Percentiles rank a stretch among this genome's conserved stretches.
phyloP scores from a whole-genome alignment of 208 protist species.

The Crithidia bombi region DNA sequence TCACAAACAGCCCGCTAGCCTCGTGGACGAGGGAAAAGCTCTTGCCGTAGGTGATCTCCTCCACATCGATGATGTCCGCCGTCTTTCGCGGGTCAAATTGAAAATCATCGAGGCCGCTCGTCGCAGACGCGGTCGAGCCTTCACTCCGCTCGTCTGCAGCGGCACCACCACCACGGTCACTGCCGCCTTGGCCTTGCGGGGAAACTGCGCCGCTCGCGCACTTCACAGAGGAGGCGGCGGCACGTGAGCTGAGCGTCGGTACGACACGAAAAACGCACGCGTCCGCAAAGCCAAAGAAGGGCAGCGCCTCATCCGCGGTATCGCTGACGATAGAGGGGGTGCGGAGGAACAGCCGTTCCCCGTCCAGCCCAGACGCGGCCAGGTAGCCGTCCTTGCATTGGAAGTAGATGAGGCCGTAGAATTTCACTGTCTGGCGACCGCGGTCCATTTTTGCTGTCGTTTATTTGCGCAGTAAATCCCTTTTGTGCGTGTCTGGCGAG shows the following conservation, averaged over 20 bases:
- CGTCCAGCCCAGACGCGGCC: slow-evolving; percentile 47
- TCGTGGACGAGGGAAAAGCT: slow-evolving; percentile 66
- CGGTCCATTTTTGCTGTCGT: slow-evolving; percentile 46
- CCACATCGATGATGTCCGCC: slow-evolving; percentile 38
- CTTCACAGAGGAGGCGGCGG: slow-evolving; percentile 22
- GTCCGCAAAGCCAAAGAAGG: slow-evolving; percentile 59
- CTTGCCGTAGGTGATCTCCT: slow-evolving; percentile 70
- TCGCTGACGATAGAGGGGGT: slow-evolving; percentile 36
- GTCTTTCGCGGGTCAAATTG: slow-evolving; percentile 24
- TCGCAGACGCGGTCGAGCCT: slow-evolving; percentile 4
- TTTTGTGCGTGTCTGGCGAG: no score
- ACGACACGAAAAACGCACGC: slow-evolving; percentile 62
- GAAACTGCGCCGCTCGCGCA: not conserved
- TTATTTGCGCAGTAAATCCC: no score
- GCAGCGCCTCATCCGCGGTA: slow-evolving; percentile 48
- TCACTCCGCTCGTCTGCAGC: not conserved
- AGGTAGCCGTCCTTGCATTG: slow-evolving; percentile 77
- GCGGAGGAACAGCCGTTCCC: slow-evolving; percentile 56
- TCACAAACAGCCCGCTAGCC: slow-evolving; percentile 63
- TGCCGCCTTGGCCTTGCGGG: not conserved
- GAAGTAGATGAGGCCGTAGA: slow-evolving; percentile 61
- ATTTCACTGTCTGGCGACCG: slow-evolving; percentile 51
- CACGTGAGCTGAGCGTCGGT: slow-evolving; percentile 34
- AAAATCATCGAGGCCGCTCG: not conserved
- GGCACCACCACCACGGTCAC: slow-evolving; percentile 1